These are phyloP conservation scores for Penicillium hesseltinei DNA, from an alignment of 2,329 filamentous ascomycete species.

Conservation along the genomic window DNA sequence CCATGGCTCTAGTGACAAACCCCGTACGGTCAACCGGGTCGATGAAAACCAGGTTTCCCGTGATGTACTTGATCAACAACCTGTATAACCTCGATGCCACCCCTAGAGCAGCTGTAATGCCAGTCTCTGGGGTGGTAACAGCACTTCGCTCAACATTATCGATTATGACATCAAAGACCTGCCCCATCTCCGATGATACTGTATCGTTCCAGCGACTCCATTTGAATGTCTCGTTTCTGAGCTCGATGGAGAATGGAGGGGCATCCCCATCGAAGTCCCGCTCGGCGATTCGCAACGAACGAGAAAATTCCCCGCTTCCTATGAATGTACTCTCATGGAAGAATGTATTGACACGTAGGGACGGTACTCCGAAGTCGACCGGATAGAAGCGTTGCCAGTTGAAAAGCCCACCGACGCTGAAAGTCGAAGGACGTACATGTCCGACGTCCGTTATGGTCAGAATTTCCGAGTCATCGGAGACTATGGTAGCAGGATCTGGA, in stretches of 20 bases:
- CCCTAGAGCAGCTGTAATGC: conserved; percentile 11
- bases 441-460: not conserved
- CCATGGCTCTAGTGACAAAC: conserved; percentile 43
- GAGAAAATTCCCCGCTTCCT: conserved; percentile 55
- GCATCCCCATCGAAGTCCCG: conserved; percentile 46
- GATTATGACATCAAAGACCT: conserved; percentile 36
- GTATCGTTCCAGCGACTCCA: conserved; percentile 59
- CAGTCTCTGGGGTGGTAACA: not conserved
- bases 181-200: conserved; percentile 48
- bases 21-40: conserved; percentile 54
- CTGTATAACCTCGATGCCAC: conserved; percentile 31
- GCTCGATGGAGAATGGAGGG: conserved; percentile 40
- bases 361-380: conserved; percentile 52
- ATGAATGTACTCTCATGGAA: conserved; percentile 58
- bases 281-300: conserved; percentile 41
- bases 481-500: conserved; percentile 40
- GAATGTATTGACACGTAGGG: conserved; percentile 52
- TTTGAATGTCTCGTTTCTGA: conserved; percentile 35
- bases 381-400: conserved; percentile 52
- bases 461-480: conserved; percentile 20
- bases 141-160: conserved; percentile 20
- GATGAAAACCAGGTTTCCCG: conserved; percentile 50
- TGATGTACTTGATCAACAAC: conserved; percentile 51
- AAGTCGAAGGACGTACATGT: conserved; percentile 21
- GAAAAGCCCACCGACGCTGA: conserved; percentile 43